A percentile compares a stretch with the other conserved stretches of the same genome.
These are phyloP conservation scores for Quercus alba DNA, from an alignment of 306 rosid genomes.

Conservation along the genomic window DNA sequence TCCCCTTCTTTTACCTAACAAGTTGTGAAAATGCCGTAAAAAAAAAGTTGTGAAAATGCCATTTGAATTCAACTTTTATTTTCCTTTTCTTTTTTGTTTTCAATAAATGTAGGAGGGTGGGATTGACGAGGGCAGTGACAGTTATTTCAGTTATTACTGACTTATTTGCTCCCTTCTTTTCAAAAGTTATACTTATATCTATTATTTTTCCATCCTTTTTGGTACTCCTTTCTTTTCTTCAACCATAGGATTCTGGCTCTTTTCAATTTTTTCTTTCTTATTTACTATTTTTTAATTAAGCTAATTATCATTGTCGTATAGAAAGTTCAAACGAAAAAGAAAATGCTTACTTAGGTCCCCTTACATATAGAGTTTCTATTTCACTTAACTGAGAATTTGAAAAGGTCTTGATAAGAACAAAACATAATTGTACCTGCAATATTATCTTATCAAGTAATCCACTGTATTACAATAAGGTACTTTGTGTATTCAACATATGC, in stretches of 20 bases:
- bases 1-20: conserved; percentile 17
- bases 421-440: no score
- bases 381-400: no score
- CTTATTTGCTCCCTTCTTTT: neutral
- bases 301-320: neutral
- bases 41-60: conserved; percentile 5
- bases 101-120: neutral
- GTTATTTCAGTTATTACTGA: neutral
- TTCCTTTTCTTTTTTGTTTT: neutral
- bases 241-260: neutral
- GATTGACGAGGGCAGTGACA: neutral
- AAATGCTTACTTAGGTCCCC: neutral
- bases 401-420: no score
- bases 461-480: no score
- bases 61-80: neutral
- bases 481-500: no score
- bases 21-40: conserved; percentile 2
- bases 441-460: no score
- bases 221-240: neutral
- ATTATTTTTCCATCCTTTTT: neutral
- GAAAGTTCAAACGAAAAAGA: neutral
- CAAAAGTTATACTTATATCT: neutral
- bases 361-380: no score
- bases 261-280: neutral
- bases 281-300: neutral